Evolutionary conservation across 176 grass and related monocot genomes (phyloP).

Genomic region (Coix lacrymajobi): DNA sequence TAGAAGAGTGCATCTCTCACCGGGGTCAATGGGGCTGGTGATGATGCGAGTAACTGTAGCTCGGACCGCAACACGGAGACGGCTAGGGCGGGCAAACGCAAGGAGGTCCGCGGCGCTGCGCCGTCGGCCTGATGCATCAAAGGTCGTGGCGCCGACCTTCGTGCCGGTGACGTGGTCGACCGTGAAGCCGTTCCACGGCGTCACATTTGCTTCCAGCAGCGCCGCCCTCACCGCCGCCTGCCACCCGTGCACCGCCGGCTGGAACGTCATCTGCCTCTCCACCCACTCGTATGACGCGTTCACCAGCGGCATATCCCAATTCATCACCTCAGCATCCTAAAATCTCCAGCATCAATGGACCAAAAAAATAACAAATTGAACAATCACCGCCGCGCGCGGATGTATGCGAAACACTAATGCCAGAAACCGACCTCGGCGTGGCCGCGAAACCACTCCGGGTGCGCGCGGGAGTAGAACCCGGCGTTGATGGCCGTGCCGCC

Average conservation of each 20-base stretch:
- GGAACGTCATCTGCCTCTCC: slow-evolving; percentile 55
- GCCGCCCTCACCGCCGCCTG: slow-evolving; percentile 60
- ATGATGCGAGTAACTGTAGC: slow-evolving; percentile 60
- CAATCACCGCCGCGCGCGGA: background rate
- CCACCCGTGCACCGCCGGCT: slow-evolving; percentile 54
- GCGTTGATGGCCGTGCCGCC: slow-evolving; percentile 63
- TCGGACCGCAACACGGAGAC: slow-evolving; percentile 60
- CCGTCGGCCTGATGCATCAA: slow-evolving; percentile 53
- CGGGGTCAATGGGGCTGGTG: slow-evolving; percentile 35
- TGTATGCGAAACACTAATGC: background rate
- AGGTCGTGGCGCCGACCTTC: slow-evolving; percentile 75
- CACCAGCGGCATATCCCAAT: slow-evolving; percentile 63
- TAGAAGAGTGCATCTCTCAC: slow-evolving; percentile 18
- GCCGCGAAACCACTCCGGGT: slow-evolving; percentile 43
- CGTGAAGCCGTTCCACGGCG: slow-evolving; percentile 78
- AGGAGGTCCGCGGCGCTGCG: slow-evolving; percentile 81
- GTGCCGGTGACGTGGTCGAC: slow-evolving; percentile 64
- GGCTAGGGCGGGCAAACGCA: slow-evolving; percentile 37
- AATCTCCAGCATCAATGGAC: background rate
- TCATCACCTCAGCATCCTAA: background rate
- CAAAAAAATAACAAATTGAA: background rate
- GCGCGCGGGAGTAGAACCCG: slow-evolving; percentile 83
- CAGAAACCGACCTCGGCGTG: background rate
- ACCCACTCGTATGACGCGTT: slow-evolving; percentile 83
- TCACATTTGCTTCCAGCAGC: slow-evolving; percentile 65